A percentile compares a stretch with the other conserved stretches of the same genome.
Conservation (phyloP, 2,329 filamentous ascomycete genomes). For the Alternaria consortialis region DNA sequence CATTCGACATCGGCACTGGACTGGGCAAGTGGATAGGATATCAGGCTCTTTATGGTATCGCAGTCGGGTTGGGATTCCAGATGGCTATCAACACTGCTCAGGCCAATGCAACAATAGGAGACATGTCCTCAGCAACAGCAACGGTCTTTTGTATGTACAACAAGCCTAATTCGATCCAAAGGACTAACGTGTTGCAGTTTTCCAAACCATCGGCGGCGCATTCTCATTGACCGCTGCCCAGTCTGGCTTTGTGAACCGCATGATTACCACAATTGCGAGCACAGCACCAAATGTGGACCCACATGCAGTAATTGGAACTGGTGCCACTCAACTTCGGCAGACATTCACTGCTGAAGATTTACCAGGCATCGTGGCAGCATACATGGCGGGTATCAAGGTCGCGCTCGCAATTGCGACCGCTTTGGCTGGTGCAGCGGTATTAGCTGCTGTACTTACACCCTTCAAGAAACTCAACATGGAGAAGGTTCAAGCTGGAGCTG, state of each 20-base stretch:
- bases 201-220: conserved; percentile 53
- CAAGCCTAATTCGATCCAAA: not conserved
- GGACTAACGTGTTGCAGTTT: conserved; percentile 30
- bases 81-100: conserved; percentile 51
- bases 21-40: conserved; percentile 57
- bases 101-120: conserved; percentile 39
- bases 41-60: conserved; percentile 55
- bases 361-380: conserved; percentile 17
- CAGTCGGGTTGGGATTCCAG: conserved; percentile 35
- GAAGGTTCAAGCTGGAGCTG: conserved; percentile 2
- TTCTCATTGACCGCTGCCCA: conserved; percentile 54
- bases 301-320: conserved; percentile 46
- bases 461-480: conserved; percentile 6
- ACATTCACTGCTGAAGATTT: conserved; percentile 12
- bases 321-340: conserved; percentile 52
- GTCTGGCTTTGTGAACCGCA: conserved; percentile 52
- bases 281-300: conserved; percentile 39
- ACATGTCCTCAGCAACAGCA: conserved; percentile 50
- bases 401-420: conserved; percentile 16
- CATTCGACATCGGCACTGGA: conserved; percentile 47
- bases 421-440: conserved; percentile 1
- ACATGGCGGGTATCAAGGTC: conserved; percentile 20
- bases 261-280: conserved; percentile 40
- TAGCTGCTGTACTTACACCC: not conserved
- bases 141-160: conserved; percentile 41